Evolutionary conservation across 1,139 yeast genomes (phyloP), one percentile per base, ranked within the genome.

Genomic region (Candida frijolesensis): DNA sequence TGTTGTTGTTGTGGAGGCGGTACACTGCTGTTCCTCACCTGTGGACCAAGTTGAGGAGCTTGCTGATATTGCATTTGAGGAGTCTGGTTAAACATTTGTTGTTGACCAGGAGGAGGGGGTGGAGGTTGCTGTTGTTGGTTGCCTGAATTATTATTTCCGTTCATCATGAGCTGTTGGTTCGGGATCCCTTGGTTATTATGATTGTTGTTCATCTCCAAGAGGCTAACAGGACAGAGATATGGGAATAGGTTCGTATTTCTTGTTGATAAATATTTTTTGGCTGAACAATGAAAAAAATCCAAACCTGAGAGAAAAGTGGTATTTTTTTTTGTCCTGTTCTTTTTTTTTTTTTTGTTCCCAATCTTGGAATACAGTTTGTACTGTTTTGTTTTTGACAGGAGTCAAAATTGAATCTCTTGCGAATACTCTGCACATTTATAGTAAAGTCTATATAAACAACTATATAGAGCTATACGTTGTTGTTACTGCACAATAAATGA

Each of bases 1-100:
- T 29, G 49, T 33, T 33, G 44, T 15, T 38, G 51, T 12, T 42
- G 51, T 32, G 42, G 47, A 37, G 42, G 48, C 16, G 46, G 42
- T 18, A 37, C 27, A 39, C 30, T 46, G 41, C 22, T 47, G 15
- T 29, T 44, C 30, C 37, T 46, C 25, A 46, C 42, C 14, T 37
- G 42, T 39, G 42, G 34, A 3, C 46, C 52, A 7, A 48, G 19
- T 29, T 33, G 46, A 16, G 48, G 50, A 2, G 44, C 49, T 41
- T 48, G 58, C 50, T 47, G 57, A 33, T 44, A 48, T 30, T 48
- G 55, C 34, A 48, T 45, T 29, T 52, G 57, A 12, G 57, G 50
- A 9, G 50, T 51, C 45, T 55, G 60, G 35, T 42, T 50, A 39
- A 48, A 51, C 51, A 52, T 49, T 29, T 43, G 55, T 33, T 42